These are phyloP conservation scores for Echinochloa phyllopogon DNA, from an alignment of 176 grass and related monocot genomes.

Conservation along the genomic window DNA sequence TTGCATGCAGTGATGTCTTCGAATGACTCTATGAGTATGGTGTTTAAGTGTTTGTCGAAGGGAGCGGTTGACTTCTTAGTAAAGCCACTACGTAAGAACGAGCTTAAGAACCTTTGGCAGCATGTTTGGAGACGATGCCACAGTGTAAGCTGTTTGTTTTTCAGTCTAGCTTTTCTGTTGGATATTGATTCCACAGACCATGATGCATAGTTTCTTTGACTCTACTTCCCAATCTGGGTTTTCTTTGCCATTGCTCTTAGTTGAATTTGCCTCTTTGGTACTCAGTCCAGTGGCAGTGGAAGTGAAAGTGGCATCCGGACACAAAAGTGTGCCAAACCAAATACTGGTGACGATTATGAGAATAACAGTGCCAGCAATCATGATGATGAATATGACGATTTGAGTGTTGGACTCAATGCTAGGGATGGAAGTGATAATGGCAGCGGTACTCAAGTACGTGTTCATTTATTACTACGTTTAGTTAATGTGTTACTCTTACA, in stretches of 20 bases:
- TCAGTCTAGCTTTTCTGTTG: conserved; percentile 12
- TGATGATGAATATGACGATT: conserved; percentile 50
- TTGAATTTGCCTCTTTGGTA: conserved; percentile 44
- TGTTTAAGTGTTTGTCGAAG: conserved; percentile 89
- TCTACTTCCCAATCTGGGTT: conserved; percentile 9
- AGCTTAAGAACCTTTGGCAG: conserved; percentile 97
- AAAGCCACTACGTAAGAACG: conserved; percentile 94
- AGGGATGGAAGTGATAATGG: conserved; percentile 91
- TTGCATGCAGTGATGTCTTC: conserved; percentile 96
- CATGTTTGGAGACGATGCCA: conserved; percentile 91
- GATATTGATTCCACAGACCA: conserved; percentile 20
- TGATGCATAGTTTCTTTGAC: conserved; percentile 17
- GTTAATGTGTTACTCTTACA: conserved; percentile 20
- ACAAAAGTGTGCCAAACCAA: conserved; percentile 65
- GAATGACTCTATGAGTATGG: conserved; percentile 87
- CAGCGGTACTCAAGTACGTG: conserved; percentile 83
- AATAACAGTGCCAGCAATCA: conserved; percentile 59
- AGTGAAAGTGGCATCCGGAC: conserved; percentile 93
- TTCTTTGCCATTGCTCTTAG: conserved; percentile 25
- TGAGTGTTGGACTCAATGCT: conserved; percentile 62
- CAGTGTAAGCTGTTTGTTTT: conserved; percentile 70
- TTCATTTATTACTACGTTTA: conserved; percentile 17
- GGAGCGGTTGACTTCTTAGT: conserved; percentile 98
- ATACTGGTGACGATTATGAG: conserved; percentile 55
- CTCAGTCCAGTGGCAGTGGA: conserved; percentile 88